Evolutionary conservation across 148 eudicot genomes (phyloP).

Genomic region (Nyssa sinensis): DNA sequence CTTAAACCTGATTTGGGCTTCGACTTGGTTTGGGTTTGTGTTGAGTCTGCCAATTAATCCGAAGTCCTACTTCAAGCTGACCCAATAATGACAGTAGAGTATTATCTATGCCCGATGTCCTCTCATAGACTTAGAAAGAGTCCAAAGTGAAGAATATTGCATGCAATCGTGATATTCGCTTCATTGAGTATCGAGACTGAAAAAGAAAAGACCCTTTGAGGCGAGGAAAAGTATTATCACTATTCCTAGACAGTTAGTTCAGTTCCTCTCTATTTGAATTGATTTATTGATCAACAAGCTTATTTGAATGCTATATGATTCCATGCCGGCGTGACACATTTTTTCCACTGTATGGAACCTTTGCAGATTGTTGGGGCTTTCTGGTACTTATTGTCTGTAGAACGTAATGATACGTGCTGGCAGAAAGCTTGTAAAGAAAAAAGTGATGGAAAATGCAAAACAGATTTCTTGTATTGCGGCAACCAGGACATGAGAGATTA

Average conservation of each 20-base stretch:
- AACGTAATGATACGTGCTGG: slow-evolving; percentile 91
- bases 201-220: too few relatives aligned
- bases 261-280: too few relatives aligned
- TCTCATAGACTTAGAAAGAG: too few relatives aligned
- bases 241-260: too few relatives aligned
- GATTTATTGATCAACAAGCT: too few relatives aligned
- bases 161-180: too few relatives aligned
- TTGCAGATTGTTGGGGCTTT: slow-evolving; percentile 90
- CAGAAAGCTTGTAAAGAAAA: slow-evolving; percentile 56
- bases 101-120: not conserved
- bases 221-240: too few relatives aligned
- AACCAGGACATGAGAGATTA: slow-evolving; percentile 39
- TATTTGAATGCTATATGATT: too few relatives aligned
- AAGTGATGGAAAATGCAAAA: slow-evolving; percentile 24
- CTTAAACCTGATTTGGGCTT: not conserved
- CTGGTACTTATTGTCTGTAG: slow-evolving; percentile 89
- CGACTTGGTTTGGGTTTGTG: not conserved
- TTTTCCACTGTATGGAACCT: slow-evolving; percentile 16
- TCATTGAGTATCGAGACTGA: too few relatives aligned
- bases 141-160: too few relatives aligned
- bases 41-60: too few relatives aligned
- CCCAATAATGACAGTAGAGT: not conserved
- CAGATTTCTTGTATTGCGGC: slow-evolving; percentile 70
- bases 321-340: too few relatives aligned
- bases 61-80: not conserved